Conservation (phyloP, 768 basidiomycete genomes). For the Trametes cinnabarina region DNA sequence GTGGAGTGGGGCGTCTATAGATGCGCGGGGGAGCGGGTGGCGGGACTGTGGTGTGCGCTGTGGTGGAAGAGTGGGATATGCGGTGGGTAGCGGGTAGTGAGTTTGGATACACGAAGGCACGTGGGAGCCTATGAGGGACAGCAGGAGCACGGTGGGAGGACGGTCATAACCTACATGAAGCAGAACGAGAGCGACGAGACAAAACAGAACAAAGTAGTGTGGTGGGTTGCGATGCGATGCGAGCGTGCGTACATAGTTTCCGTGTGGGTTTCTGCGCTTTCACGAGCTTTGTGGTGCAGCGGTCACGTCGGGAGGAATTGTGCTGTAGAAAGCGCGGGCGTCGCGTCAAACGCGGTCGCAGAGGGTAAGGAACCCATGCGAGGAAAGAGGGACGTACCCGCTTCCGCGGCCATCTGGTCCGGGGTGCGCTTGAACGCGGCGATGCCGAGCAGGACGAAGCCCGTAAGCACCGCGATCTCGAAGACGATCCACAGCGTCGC, state of each 20-base stretch:
- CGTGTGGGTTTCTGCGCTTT: too few relatives aligned
- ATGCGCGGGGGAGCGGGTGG: too few relatives aligned
- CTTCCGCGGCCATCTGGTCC: conserved; percentile 67
- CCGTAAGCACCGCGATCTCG: conserved; percentile 68
- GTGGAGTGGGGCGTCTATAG: too few relatives aligned
- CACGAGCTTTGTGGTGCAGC: too few relatives aligned
- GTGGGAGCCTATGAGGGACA: too few relatives aligned
- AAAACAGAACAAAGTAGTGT: background rate
- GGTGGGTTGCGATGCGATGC: background rate
- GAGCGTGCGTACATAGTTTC: too few relatives aligned
- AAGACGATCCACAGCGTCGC: conserved; percentile 83
- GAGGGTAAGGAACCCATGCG: background rate
- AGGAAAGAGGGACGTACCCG: conserved; percentile 43
- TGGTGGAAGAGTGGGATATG: too few relatives aligned
- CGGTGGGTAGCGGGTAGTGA: too few relatives aligned
- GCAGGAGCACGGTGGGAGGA: background rate
- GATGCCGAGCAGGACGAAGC: conserved; percentile 79
- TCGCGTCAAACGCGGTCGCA: conserved; percentile 2
- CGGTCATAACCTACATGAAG: background rate
- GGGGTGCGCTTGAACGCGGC: conserved; percentile 72
- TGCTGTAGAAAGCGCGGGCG: conserved; percentile 39
- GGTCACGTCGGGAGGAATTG: conserved; percentile 60
- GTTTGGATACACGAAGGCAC: too few relatives aligned
- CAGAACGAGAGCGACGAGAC: background rate
- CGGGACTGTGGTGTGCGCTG: too few relatives aligned